Percentiles rank a stretch among this genome's conserved stretches.
Evolutionary conservation across 306 rosid species (phyloP).

Genomic region (Vigna mungo): DNA sequence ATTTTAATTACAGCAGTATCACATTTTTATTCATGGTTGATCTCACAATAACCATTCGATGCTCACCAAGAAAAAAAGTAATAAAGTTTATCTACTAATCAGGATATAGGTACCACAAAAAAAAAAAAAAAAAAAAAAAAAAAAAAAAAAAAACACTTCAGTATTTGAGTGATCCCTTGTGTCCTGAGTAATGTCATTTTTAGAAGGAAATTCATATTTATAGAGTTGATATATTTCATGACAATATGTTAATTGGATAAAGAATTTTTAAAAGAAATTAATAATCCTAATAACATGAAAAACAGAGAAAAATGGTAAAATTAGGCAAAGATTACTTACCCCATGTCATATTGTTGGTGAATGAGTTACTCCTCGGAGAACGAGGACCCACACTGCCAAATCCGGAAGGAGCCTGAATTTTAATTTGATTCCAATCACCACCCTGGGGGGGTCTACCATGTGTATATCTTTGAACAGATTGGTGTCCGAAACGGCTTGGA

Average conservation of each 20-base stretch:
- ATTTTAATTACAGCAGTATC: neutral
- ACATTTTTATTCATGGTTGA: neutral
- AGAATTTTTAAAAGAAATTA: no score
- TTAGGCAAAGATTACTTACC: conserved; percentile 62
- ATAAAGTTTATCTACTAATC: neutral
- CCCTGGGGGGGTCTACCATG: conserved; percentile 73
- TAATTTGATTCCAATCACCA: conserved; percentile 81
- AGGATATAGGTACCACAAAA: no score
- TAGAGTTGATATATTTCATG: no score
- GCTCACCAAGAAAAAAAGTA: conserved; percentile 4
- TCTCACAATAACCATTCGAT: neutral
- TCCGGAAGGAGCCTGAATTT: conserved; percentile 72
- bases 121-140: no score
- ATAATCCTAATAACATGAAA: neutral
- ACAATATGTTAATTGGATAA: no score
- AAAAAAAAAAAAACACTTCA: no score
- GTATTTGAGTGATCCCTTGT: conserved; percentile 13
- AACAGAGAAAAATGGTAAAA: conserved; percentile 26
- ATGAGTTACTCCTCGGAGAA: conserved; percentile 81
- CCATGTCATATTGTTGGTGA: conserved; percentile 78
- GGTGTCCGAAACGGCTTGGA: conserved; percentile 95
- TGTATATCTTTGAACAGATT: conserved; percentile 68
- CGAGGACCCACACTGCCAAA: conserved; percentile 72
- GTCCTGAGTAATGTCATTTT: conserved; percentile 1
- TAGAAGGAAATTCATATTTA: no score